These are phyloP conservation scores for Beauveria sp. DNA, from an alignment of 2,329 filamentous ascomycete genomes.

Conservation along the genomic window DNA sequence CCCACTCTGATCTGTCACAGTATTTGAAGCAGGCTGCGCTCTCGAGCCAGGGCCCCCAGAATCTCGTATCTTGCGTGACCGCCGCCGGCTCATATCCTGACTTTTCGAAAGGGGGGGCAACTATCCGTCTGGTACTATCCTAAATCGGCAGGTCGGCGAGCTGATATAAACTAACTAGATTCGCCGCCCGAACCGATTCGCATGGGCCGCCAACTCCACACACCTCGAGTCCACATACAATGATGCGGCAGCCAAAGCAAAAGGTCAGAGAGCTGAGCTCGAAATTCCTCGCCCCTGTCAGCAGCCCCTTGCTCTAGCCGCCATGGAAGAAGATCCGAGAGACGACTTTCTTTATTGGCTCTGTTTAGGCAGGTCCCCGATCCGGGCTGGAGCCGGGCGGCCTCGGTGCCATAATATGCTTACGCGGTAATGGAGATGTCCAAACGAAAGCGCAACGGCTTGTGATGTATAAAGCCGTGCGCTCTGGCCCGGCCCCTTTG, in stretches of 20 bases:
- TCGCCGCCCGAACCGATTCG: not conserved
- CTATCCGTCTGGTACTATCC: not conserved
- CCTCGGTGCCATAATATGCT: not conserved
- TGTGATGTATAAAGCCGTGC: not conserved
- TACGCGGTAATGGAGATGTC: not conserved
- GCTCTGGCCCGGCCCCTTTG: not conserved
- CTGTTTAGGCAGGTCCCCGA: not conserved
- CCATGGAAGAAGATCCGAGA: not conserved
- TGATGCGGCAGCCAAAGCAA: not conserved
- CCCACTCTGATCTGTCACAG: no score
- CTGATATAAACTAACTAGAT: no score
- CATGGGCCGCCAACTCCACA: not conserved
- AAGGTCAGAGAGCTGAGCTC: not conserved
- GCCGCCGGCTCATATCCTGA: not conserved
- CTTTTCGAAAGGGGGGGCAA: not conserved
- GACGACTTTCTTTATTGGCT: not conserved
- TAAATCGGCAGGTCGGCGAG: not conserved
- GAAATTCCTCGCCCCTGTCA: not conserved
- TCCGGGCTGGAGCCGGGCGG: not conserved
- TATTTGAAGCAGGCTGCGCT: no score
- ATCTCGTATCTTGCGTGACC: not conserved
- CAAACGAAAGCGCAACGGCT: not conserved
- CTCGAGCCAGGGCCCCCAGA: not conserved
- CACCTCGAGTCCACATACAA: not conserved
- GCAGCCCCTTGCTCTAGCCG: not conserved